Percentiles rank a stretch among this genome's conserved stretches.
These are phyloP conservation scores for Xerocomellus dryophilus DNA, from an alignment of 768 basidiomycete genomes.

Conservation along the genomic window DNA sequence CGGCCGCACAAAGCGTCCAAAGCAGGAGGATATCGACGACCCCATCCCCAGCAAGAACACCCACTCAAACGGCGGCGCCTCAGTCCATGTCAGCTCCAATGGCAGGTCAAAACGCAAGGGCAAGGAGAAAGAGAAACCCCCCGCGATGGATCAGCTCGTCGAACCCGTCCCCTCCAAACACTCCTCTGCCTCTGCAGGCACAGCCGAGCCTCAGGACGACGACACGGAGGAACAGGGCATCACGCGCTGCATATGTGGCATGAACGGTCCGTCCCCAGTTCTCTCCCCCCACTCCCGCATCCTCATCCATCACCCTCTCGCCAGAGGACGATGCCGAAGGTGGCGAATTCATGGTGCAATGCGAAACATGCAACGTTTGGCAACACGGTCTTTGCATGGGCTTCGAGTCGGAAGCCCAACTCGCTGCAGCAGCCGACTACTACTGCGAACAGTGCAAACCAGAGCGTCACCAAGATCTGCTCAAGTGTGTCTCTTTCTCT, in stretches of 20 bases:
- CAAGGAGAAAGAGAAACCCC: conserved; percentile 60
- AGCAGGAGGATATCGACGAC: conserved; percentile 74
- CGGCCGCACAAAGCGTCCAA: conserved; percentile 55
- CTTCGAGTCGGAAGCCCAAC: conserved; percentile 71
- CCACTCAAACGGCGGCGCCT: conserved; percentile 30
- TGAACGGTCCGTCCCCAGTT: conserved; percentile 53
- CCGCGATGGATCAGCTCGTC: conserved; percentile 29
- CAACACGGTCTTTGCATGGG: conserved; percentile 98
- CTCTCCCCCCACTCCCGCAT: conserved; percentile 3
- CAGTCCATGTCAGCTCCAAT: conserved; percentile 33
- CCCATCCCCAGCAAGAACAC: conserved; percentile 45
- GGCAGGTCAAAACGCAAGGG: conserved; percentile 59
- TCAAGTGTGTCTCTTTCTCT: conserved; percentile 56
- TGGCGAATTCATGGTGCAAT: conserved; percentile 96
- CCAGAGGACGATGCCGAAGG: conserved; percentile 76
- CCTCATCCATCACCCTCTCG: conserved; percentile 29
- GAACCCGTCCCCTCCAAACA: conserved; percentile 28
- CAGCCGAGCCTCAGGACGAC: conserved; percentile 40
- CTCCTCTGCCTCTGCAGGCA: conserved; percentile 30
- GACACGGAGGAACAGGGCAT: conserved; percentile 52
- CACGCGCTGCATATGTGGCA: conserved; percentile 86
- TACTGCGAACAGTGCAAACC: conserved; percentile 94
- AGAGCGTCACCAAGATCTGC: conserved; percentile 75
- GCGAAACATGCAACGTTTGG: conserved; percentile 96
- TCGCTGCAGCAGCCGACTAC: conserved; percentile 79